Percentiles rank a stretch among this genome's conserved stretches.
Conservation (phyloP, 768 basidiomycete genomes). For the Kwoniella europaea region DNA sequence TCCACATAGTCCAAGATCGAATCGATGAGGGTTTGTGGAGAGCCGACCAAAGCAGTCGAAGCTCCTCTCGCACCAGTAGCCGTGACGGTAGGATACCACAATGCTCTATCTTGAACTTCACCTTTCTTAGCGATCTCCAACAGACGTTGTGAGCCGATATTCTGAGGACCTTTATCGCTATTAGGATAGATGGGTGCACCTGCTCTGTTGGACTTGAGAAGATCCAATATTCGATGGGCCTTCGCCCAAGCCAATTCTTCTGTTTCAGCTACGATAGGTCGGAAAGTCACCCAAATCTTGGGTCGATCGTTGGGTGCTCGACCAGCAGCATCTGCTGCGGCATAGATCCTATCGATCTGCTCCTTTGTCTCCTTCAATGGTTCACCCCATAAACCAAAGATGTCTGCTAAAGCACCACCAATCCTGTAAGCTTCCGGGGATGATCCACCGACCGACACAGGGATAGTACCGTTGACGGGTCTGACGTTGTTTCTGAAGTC, state of each 20-base stretch:
- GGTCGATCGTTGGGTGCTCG: conserved; percentile 38
- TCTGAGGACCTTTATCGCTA: conserved; percentile 23
- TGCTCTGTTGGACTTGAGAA: conserved; percentile 25
- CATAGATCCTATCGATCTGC: conserved; percentile 46
- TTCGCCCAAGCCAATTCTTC: conserved; percentile 45
- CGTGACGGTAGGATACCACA: conserved; percentile 48
- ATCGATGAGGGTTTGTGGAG: conserved; percentile 40
- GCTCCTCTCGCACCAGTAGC: conserved; percentile 40
- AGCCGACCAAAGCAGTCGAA: conserved; percentile 45
- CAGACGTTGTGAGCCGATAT: conserved; percentile 46
- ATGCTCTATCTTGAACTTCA: conserved; percentile 43
- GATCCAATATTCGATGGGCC: conserved; percentile 35
- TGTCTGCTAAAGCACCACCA: conserved; percentile 43
- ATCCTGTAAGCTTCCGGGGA: conserved; percentile 42
- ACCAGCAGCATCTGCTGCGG: conserved; percentile 43
- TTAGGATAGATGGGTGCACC: not conserved
- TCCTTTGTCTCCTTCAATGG: conserved; percentile 49
- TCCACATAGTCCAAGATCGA: conserved; percentile 47
- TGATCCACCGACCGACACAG: conserved; percentile 43
- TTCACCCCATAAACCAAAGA: conserved; percentile 50
- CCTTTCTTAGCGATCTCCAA: conserved; percentile 41
- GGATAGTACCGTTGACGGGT: conserved; percentile 32
- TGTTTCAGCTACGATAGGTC: conserved; percentile 45
- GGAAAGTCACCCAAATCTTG: conserved; percentile 48
- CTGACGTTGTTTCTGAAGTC: conserved; percentile 38